A percentile compares a stretch with the other conserved stretches of the same genome.
Evolutionary conservation across 495 filamentous ascomycete genomes (phyloP).

Genomic region (Ramalina peruviana): DNA sequence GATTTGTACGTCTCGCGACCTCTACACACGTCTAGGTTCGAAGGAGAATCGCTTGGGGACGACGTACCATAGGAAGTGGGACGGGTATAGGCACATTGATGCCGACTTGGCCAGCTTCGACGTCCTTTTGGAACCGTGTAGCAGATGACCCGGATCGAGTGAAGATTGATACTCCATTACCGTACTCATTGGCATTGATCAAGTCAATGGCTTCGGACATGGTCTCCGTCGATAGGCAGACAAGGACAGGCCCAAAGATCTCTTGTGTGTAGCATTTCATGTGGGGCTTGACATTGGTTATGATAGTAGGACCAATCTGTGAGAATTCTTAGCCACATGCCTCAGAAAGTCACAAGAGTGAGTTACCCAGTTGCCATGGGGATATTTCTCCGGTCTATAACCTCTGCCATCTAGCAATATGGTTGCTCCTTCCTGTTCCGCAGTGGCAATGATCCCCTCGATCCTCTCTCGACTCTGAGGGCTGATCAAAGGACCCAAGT

Average conservation of each 20-base stretch:
- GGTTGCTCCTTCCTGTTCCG: conserved; percentile 85
- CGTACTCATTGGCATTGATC: conserved; percentile 58
- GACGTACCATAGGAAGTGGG: conserved; percentile 59
- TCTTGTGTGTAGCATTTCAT: conserved; percentile 96
- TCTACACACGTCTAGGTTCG: too few species aligned
- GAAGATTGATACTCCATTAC: conserved; percentile 58
- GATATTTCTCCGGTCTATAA: conserved; percentile 80
- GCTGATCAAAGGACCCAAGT: conserved; percentile 92
- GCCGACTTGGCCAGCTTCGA: conserved; percentile 43
- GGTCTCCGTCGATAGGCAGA: conserved; percentile 34
- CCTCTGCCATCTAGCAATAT: conserved; percentile 90
- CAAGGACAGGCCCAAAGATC: conserved; percentile 92
- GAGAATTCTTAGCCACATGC: background rate
- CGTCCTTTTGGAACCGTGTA: conserved; percentile 48
- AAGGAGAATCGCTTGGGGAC: too few species aligned
- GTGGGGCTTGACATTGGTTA: conserved; percentile 75
- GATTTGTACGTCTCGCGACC: too few species aligned
- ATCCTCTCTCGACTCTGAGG: conserved; percentile 87
- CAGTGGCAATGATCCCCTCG: conserved; percentile 73
- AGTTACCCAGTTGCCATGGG: conserved; percentile 86
- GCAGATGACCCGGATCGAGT: conserved; percentile 49
- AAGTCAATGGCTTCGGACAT: conserved; percentile 38
- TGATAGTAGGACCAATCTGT: conserved; percentile 77
- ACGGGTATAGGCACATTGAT: conserved; percentile 67
- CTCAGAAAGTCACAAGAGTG: background rate